These are phyloP conservation scores for Apophysomyces trapeziformis DNA, from an alignment of 371 early-diverging fungal species.

Conservation along the genomic window DNA sequence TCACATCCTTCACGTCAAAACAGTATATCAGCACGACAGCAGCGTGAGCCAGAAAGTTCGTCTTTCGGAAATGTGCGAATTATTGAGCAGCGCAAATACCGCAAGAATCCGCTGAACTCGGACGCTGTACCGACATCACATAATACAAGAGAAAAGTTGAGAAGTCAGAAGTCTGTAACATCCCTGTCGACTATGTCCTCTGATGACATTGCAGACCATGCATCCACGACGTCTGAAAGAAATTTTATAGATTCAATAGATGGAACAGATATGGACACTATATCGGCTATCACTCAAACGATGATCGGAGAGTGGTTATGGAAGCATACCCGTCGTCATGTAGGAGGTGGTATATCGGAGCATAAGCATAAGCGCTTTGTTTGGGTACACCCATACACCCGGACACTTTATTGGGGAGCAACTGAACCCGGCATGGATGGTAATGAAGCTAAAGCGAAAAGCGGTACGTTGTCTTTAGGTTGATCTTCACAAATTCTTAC, in stretches of 20 bases:
- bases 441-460: constrained; percentile 56
- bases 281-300: constrained; percentile 75
- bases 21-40: not conserved
- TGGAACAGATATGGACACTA: constrained; percentile 57
- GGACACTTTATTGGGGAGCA: constrained; percentile 79
- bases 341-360: constrained; percentile 63
- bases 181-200: constrained; percentile 36
- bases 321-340: constrained; percentile 72
- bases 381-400: constrained; percentile 88
- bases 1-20: constrained; percentile 17
- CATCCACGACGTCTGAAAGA: no score
- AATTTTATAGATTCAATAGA: not conserved
- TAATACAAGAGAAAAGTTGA: constrained; percentile 15
- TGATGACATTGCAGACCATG: no score
- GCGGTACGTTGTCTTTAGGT: constrained; percentile 38
- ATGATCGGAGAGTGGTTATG: constrained; percentile 84
- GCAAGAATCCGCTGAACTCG: constrained; percentile 10
- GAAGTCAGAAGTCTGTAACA: constrained; percentile 8
- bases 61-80: constrained; percentile 32
- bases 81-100: constrained; percentile 28
- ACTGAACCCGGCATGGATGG: constrained; percentile 68
- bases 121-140: constrained; percentile 14
- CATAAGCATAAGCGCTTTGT: constrained; percentile 77
- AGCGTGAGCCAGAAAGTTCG: constrained; percentile 1
- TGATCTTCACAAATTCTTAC: not conserved